Evolutionary conservation across 179 eudicot genomes (phyloP).

Genomic region (Dionaea muscipula): DNA sequence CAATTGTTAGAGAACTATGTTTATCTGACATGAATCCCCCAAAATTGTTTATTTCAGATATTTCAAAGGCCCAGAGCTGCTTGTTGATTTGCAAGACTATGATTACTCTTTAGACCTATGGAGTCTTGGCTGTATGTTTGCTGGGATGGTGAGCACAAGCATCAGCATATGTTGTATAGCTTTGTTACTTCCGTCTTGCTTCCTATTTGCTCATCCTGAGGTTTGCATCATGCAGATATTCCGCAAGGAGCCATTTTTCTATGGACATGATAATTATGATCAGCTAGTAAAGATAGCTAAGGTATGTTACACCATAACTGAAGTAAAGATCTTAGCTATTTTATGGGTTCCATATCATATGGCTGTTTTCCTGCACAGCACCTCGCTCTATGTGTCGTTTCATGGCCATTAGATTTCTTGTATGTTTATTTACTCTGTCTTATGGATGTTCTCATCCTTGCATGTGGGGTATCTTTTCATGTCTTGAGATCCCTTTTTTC

Average conservation of each 20-base stretch:
- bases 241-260: constrained; percentile 92
- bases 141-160: constrained; percentile 65
- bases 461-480: no score
- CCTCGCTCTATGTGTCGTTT: not conserved
- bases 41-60: constrained; percentile 36
- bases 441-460: no score
- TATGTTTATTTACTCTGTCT: no score
- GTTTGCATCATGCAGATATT: constrained; percentile 41
- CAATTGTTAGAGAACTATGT: not conserved
- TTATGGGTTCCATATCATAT: not conserved
- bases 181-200: no score
- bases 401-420: no score
- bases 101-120: constrained; percentile 91
- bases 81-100: constrained; percentile 90
- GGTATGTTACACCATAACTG: constrained; percentile 22
- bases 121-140: constrained; percentile 96
- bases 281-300: constrained; percentile 90
- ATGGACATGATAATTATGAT: constrained; percentile 88
- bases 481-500: no score
- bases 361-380: not conserved
- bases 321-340: not conserved
- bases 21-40: not conserved
- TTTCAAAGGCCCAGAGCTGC: constrained; percentile 91
- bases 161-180: no score
- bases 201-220: no score